Conservation (phyloP, 2,329 filamentous ascomycete genomes). For the Decorospora gaudefroyi region DNA sequence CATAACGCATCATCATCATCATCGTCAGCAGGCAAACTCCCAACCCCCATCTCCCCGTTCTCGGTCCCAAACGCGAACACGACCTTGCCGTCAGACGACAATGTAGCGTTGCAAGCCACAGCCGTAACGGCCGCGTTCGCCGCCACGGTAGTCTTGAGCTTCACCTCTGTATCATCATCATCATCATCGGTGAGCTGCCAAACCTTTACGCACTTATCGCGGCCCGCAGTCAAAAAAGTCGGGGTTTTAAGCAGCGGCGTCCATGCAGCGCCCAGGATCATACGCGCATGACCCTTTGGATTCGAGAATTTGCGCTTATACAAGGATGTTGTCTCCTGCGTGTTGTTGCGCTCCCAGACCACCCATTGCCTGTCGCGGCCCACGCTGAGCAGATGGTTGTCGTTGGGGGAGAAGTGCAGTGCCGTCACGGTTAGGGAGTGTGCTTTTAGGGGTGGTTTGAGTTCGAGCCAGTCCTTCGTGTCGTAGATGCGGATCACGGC, state of each 20-base stretch:
- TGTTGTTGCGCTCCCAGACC: constrained; percentile 65
- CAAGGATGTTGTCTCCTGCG: constrained; percentile 23
- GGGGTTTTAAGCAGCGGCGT: constrained; percentile 50
- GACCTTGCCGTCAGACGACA: background rate
- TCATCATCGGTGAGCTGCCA: constrained; percentile 52
- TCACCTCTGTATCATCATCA: too few relatives aligned
- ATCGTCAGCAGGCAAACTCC: constrained; percentile 1
- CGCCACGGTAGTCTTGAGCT: constrained; percentile 31
- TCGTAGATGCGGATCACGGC: constrained; percentile 93
- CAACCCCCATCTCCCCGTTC: constrained; percentile 34
- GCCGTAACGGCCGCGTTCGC: constrained; percentile 38
- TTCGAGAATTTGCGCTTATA: constrained; percentile 69
- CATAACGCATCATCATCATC: too few relatives aligned
- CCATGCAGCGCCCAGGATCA: constrained; percentile 92
- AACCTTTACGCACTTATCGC: constrained; percentile 79
- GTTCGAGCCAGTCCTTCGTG: constrained; percentile 82
- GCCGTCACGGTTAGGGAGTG: constrained; percentile 86
- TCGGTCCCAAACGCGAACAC: constrained; percentile 45
- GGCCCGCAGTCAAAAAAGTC: constrained; percentile 82
- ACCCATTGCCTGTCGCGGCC: constrained; percentile 92
- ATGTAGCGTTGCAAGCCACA: constrained; percentile 29
- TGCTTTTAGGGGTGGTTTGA: constrained; percentile 78
- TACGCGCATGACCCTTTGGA: constrained; percentile 83
- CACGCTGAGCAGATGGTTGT: constrained; percentile 78
- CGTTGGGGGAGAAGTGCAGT: constrained; percentile 77